A percentile compares a stretch with the other conserved stretches of the same genome.
Evolutionary conservation across 768 basidiomycete species (phyloP).

Genomic region (Macrolepiota fuliginosa): DNA sequence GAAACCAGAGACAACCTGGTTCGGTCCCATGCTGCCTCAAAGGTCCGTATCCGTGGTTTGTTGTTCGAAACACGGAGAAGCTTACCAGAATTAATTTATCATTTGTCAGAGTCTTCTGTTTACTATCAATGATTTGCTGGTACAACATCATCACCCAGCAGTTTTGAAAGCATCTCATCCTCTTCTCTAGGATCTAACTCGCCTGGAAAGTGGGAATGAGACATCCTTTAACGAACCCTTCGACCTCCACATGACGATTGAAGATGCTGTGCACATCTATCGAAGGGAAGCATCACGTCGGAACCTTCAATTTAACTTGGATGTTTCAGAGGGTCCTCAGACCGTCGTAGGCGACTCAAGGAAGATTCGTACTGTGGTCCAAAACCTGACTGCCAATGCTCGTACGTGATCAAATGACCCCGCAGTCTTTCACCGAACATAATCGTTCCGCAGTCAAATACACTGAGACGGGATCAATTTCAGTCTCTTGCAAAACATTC

Average conservation of each 20-base stretch:
- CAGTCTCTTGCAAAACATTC: constrained; percentile 51
- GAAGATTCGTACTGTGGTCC: constrained; percentile 74
- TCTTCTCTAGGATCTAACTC: constrained; percentile 58
- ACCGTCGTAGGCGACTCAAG: constrained; percentile 67
- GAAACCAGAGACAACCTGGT: constrained; percentile 76
- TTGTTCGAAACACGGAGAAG: not conserved
- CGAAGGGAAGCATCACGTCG: constrained; percentile 63
- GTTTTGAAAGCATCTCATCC: not conserved
- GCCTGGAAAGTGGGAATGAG: constrained; percentile 72
- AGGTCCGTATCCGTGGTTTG: constrained; percentile 32
- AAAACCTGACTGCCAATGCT: constrained; percentile 77
- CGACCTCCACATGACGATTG: constrained; percentile 56
- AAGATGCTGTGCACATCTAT: constrained; percentile 63
- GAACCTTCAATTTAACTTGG: constrained; percentile 55
- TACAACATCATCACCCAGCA: constrained; percentile 21
- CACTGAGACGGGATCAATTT: constrained; percentile 59
- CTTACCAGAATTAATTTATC: not conserved
- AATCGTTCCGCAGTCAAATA: constrained; percentile 58
- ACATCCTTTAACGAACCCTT: constrained; percentile 79
- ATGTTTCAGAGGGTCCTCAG: constrained; percentile 52
- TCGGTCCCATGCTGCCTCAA: constrained; percentile 73
- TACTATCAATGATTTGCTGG: constrained; percentile 80
- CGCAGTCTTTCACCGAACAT: not conserved
- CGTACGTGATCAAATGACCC: constrained; percentile 33
- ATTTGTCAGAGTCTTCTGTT: constrained; percentile 59